Evolutionary conservation across 176 grass and related monocot species (phyloP), one percentile per base, ranked within the genome.

Genomic region (Typha latifolia): DNA sequence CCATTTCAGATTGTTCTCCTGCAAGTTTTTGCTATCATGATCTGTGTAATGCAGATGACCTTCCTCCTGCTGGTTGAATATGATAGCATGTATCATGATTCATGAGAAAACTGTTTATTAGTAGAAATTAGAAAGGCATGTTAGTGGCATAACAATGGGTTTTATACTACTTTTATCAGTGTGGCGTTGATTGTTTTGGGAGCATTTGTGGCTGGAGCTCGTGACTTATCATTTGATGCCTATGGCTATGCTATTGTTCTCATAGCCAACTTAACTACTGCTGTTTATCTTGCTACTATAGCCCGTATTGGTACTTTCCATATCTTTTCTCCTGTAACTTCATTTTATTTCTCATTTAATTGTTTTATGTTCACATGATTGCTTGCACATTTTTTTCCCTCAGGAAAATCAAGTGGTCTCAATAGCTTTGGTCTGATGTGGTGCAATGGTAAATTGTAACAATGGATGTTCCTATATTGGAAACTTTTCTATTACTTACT

Each of bases 371-470:
- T 78, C 50, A 63, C 21, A 31, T 68, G 64, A 20, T 64, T 32
- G 22, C 64, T 69, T 19, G n/a, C 69, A 55, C 57, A 10, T 67
- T 64, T 75, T 70, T 27, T 32, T 64, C 62, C 81, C 76, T 4
- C 51, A 99, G 95, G 95, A 55, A 99, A 99, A 84, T 90, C 86
- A 18, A 99, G 95, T 27, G 86, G 95, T 11, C 73, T 99, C 18
- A 99, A 87, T 78, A 99, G 81, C 81, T 99, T 99, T 90, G 95
- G 95, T 70, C 74, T 99, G 69, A 99, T 99, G 95, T 99, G 95
- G 95, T 99, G 95, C 79, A 99, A 99, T 75, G 95, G 95, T 99
- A 90, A 63, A 63, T 43, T 43, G 37, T 43, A 55, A 62, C 53
- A 59, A 55, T 5, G 15, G 7, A 11, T 57, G 15, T 57, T 57